These are phyloP conservation scores for Lactarius sp. DNA, from an alignment of 768 basidiomycete genomes.

Conservation along the genomic window DNA sequence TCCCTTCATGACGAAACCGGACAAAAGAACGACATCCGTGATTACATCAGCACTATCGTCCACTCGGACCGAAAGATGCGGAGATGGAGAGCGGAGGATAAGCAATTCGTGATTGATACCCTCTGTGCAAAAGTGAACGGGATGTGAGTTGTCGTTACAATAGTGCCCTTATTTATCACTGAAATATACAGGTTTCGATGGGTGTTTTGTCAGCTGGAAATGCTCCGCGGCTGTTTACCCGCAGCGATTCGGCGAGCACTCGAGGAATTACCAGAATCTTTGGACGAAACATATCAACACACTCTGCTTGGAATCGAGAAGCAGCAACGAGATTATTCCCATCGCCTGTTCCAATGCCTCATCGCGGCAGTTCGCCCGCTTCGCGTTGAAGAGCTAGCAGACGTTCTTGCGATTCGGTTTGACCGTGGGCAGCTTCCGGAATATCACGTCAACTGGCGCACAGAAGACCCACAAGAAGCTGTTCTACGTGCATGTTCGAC, in stretches of 20 bases:
- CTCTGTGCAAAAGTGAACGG: conserved; percentile 2
- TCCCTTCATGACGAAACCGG: not conserved
- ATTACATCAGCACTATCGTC: not conserved
- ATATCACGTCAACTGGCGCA: not conserved
- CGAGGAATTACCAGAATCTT: not conserved
- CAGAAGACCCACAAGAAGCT: not conserved
- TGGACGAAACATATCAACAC: conserved; percentile 6
- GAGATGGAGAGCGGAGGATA: conserved; percentile 2
- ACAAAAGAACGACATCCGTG: not conserved
- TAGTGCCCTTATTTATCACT: not conserved
- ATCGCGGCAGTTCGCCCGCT: not conserved
- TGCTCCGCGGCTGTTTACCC: not conserved
- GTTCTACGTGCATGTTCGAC: conserved; percentile 2
- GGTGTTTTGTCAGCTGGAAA: conserved; percentile 8
- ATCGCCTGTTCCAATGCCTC: conserved; percentile 10
- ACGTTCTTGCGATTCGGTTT: conserved; percentile 5
- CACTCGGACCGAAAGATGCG: not conserved
- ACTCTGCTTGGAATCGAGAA: not conserved
- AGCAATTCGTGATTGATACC: not conserved
- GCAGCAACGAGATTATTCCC: not conserved
- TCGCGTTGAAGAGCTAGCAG: conserved; percentile 9
- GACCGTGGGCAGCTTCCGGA: not conserved
- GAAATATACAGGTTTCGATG: conserved; percentile 1
- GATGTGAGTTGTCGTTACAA: not conserved
- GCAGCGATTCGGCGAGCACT: not conserved